Evolutionary conservation across 208 protist species (phyloP).

Genomic region (Vickermania spadyakhi): DNA sequence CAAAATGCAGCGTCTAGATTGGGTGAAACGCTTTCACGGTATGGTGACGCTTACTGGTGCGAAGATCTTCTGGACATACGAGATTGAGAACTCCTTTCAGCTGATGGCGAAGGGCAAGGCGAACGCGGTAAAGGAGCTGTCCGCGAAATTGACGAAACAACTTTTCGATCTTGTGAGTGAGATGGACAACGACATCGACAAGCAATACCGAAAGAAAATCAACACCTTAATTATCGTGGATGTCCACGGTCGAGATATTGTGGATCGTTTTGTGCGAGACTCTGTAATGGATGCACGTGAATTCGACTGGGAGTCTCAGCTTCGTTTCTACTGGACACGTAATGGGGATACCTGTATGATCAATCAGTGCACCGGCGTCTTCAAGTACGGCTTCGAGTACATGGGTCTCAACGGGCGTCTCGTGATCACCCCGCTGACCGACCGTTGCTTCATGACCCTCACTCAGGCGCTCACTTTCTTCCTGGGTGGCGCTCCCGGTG

Average conservation of each 20-base stretch:
- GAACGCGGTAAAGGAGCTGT: slow-evolving; percentile 95
- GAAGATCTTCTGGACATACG: slow-evolving; percentile 99
- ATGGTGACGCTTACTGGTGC: slow-evolving; percentile 94
- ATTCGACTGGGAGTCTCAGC: slow-evolving; percentile 99
- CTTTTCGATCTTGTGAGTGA: slow-evolving; percentile 95
- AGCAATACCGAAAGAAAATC: slow-evolving; percentile 94
- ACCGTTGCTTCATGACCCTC: slow-evolving; percentile 99
- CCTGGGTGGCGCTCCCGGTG: slow-evolving; percentile 94
- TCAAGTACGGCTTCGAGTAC: slow-evolving; percentile 98
- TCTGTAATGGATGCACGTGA: slow-evolving; percentile 96
- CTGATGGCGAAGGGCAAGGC: slow-evolving; percentile 92
- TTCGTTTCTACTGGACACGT: slow-evolving; percentile 98
- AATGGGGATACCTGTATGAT: slow-evolving; percentile 93
- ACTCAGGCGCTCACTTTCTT: slow-evolving; percentile 97
- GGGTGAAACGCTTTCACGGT: slow-evolving; percentile 94
- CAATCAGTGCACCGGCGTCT: slow-evolving; percentile 95
- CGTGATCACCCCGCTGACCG: slow-evolving; percentile 98
- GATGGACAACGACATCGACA: slow-evolving; percentile 92
- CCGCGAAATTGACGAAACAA: slow-evolving; percentile 84
- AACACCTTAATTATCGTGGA: slow-evolving; percentile 99
- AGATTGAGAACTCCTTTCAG: slow-evolving; percentile 96
- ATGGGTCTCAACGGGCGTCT: slow-evolving; percentile 98
- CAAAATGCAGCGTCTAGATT: slow-evolving; percentile 88
- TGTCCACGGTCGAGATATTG: slow-evolving; percentile 98
- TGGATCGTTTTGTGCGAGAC: slow-evolving; percentile 98